These are phyloP conservation scores for Didymosphaeria variabile DNA, from an alignment of 2,329 filamentous ascomycete species.

Conservation along the genomic window DNA sequence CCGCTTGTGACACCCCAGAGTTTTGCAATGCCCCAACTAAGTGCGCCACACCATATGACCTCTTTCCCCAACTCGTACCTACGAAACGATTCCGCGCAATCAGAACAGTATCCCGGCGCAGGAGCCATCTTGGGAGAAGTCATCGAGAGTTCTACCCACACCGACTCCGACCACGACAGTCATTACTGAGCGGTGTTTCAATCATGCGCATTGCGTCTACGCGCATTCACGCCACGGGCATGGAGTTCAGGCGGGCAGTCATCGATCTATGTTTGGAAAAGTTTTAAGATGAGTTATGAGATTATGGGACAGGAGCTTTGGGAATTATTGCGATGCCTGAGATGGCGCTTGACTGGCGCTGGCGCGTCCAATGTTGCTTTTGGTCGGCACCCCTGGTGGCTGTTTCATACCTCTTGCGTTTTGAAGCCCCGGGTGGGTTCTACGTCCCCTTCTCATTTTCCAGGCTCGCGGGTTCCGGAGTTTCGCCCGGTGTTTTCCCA, in stretches of 20 bases:
- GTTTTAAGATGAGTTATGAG: conserved; percentile 27
- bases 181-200: conserved; percentile 17
- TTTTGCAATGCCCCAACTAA: conserved; percentile 49
- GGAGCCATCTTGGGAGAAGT: conserved; percentile 49
- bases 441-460: conserved; percentile 17
- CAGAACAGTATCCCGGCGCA: conserved; percentile 47
- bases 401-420: conserved; percentile 32
- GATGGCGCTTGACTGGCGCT: conserved; percentile 1
- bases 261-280: conserved; percentile 20
- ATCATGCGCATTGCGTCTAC: neutral
- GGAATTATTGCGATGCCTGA: neutral
- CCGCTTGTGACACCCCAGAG: conserved; percentile 50
- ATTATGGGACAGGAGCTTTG: conserved; percentile 8
- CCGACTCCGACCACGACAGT: conserved; percentile 42
- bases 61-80: conserved; percentile 49
- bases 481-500: conserved; percentile 10
- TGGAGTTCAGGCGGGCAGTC: conserved; percentile 18
- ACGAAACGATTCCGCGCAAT: conserved; percentile 46
- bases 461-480: conserved; percentile 17
- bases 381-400: conserved; percentile 30
- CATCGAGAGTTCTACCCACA: conserved; percentile 44
- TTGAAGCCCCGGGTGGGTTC: conserved; percentile 23
- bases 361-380: conserved; percentile 18
- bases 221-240: neutral
- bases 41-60: conserved; percentile 52